These are phyloP conservation scores for Entonaema liquescens DNA, from an alignment of 495 filamentous ascomycete genomes.

Conservation along the genomic window DNA sequence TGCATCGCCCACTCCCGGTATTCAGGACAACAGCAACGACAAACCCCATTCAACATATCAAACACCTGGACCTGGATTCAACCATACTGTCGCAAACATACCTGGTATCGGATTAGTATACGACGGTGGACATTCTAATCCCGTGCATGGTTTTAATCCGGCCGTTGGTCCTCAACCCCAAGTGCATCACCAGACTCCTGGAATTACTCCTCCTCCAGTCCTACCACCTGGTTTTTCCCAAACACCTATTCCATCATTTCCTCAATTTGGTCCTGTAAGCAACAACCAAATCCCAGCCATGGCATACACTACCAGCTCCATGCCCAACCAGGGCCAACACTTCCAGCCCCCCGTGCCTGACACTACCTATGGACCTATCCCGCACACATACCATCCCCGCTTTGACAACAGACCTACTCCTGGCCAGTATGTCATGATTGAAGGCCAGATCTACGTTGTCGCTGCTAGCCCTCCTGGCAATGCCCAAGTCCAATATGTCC, in stretches of 20 bases:
- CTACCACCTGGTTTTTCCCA: constrained; percentile 23
- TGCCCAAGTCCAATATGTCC: constrained; percentile 33
- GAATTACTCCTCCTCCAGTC: constrained; percentile 10
- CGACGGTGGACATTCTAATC: constrained; percentile 1
- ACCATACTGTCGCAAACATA: constrained; percentile 38
- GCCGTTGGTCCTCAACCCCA: constrained; percentile 17
- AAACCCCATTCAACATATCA: constrained; percentile 13
- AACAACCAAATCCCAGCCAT: constrained; percentile 12
- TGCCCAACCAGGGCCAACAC: constrained; percentile 47
- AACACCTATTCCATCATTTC: constrained; percentile 5
- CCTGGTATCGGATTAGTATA: constrained; percentile 36
- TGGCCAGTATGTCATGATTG: constrained; percentile 25
- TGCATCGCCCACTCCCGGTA: not conserved
- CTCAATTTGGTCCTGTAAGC: constrained; percentile 9
- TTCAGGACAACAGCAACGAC: not conserved
- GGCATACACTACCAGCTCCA: constrained; percentile 25
- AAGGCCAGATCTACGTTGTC: constrained; percentile 12
- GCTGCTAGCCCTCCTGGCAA: constrained; percentile 12
- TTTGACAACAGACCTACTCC: constrained; percentile 40
- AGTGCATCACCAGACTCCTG: constrained; percentile 20
- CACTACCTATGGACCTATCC: constrained; percentile 54
- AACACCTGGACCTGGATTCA: constrained; percentile 24
- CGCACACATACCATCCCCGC: constrained; percentile 57
- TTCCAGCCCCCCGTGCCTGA: constrained; percentile 59
- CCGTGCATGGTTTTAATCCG: constrained; percentile 23